Base-by-base conservation (phyloP, 345 rosid species). In the Aethionema arabicum region DNA sequence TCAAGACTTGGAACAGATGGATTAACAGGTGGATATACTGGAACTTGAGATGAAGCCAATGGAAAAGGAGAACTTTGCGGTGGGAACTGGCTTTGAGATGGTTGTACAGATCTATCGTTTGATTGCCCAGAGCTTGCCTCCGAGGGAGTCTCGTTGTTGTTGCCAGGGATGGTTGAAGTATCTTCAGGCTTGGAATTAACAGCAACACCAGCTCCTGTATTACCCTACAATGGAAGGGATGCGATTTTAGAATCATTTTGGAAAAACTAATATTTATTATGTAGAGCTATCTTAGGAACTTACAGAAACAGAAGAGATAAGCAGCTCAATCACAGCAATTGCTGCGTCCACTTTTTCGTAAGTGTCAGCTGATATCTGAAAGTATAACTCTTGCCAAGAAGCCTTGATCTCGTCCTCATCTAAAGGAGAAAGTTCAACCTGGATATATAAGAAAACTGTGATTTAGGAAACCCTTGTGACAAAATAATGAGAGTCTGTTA, bases 261-360 rank as follows among this genome's bases (percentile, higher is more conserved):
- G 41, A 52, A 5, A 35, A 52, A 33, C 41, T 66, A 52, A 7
- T 36, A 45, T 27, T 31, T 32, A 40, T 32, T 43, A 58, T 8
- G 51, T 52, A 21, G 13, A 56, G 27, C 52, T 67, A 10, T 62
- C 47, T 56, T 38, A 15, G 59, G 46, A 72, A 78, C 99, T 90
- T 83, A 93, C 99, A 27, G 88, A 73, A 54, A 84, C 78, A 46
- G 99, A 93, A 61, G 88, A 74, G 41, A 90, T 61, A 61, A 87
- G 85, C 77, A 86, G 74, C 76, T 87, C 92, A 64, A 90, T 79
- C 37, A 93, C 76, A 52, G 85, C 76, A 64, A 86, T 87, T 38
- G 97, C 97, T 54, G 85, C 85, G 72, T 93, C 97, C 43, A 87
- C 90, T 80, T 93, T 93, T 65, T 87, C 91, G 75, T 72, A 87